Base-by-base conservation (phyloP, 805 yeast species). In the Yamadazyma phyllophila region DNA sequence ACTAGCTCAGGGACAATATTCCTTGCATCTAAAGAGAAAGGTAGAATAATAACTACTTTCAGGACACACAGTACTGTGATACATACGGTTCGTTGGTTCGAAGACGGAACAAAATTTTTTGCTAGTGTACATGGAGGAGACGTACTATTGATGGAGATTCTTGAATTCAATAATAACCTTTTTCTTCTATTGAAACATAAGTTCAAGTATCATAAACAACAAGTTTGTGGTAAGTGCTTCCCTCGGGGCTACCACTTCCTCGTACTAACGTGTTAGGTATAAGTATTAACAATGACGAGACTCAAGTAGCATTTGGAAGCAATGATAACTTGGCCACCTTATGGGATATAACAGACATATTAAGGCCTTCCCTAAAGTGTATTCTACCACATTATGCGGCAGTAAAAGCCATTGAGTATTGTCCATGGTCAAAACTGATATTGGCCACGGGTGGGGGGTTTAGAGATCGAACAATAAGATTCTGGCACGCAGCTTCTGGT, bases 391-490 rank as follows among this genome's bases (percentile, higher is more conserved):
- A 91, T 57, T 67, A 71, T 2, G 96, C 96, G 1, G 97, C 97
- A 0, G 91, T 91, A 0, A 90, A 90, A 55, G 97, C 96, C 0
- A 69, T 91, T 37, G 85, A 92, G 3, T 91, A 80, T 56, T 91
- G 97, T 59, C 97, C 97, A 0, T 90, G 97, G 97, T 76, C 88
- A 14, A 80, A 80, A 11, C 74, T 85, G 2, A 65, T 91, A 7
- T 61, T 91, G 30, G 97, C 92, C 0, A 89, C 97, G 0, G 97
- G 97, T 0, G 97, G 94, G 2, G 97, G 97, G 0, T 79, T 84
- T 15, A 82, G 81, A 54, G 97, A 91, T 60, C 69, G 91, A 41
- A 76, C 76, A n/a, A 78, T 90, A 7, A 61, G 91, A 47, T 88
- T 89, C 60, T 90, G 97, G 97, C 96, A 91, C 61, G 77, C 94